Conservation (phyloP, 192 early-diverging fungal genomes). For the Entomortierella beljakovae region DNA sequence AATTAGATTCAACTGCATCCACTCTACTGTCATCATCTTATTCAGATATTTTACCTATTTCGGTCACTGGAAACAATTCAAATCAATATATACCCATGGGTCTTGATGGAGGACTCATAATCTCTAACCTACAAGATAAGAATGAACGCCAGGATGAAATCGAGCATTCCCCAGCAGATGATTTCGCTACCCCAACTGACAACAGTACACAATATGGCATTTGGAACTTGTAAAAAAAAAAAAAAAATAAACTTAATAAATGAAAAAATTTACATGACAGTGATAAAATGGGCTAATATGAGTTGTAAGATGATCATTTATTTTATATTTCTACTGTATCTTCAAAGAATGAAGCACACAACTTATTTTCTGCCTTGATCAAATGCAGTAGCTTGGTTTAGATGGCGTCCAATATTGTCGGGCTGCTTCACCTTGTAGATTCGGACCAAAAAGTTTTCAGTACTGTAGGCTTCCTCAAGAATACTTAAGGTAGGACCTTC, state of each 20-base stretch:
- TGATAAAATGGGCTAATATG: neutral
- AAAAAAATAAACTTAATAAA: neutral
- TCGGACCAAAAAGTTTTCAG: conserved; percentile 98
- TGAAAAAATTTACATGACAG: neutral
- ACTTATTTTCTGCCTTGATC: conserved; percentile 57
- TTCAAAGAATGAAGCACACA: too few species aligned
- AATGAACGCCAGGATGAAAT: neutral
- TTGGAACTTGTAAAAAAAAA: neutral
- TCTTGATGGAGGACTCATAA: conserved; percentile 3
- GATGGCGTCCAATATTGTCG: conserved; percentile 89
- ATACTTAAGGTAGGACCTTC: conserved; percentile 84
- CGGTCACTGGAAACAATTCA: neutral
- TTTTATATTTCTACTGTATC: neutral
- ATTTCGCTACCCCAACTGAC: neutral
- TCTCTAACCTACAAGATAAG: neutral
- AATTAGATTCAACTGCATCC: conserved; percentile 15
- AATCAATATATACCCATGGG: conserved; percentile 46
- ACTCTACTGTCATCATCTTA: conserved; percentile 17
- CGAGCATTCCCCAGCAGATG: neutral
- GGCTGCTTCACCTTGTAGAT: conserved; percentile 98
- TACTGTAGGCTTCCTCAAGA: conserved; percentile 94
- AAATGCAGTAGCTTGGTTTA: conserved; percentile 73
- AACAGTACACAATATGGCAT: neutral
- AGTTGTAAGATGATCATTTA: neutral
- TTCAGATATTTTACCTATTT: conserved; percentile 13